Evolutionary conservation across 2,329 filamentous ascomycete genomes (phyloP), one percentile per base, ranked within the genome.

Genomic region (Aspergillus versicolor): DNA sequence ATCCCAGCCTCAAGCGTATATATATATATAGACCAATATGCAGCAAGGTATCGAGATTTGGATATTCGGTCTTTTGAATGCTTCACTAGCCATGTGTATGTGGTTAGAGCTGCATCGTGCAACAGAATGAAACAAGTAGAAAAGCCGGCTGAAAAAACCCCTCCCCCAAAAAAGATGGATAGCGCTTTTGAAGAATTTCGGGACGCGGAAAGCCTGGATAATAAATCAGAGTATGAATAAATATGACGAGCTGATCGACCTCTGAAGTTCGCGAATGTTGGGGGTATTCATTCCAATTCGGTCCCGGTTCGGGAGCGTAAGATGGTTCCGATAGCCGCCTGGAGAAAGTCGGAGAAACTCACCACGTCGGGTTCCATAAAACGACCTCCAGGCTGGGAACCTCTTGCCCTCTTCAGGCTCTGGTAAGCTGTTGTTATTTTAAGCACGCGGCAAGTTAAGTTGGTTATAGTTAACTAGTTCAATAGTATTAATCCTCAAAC

Each of bases 41-140:
- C 44, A 54, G 44, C 24, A 24, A 48, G 24, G 24, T 22, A 24
- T 24, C 13, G 52, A 24, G 37, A n/a, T 34, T 32, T 7, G n/a
- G 24, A 9, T 34, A 54, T 15, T 32, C 22, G 19, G 17, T 43
- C 37, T 42, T 48, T 48, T 44, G n/a, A 22, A 27, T 42, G 34
- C 44, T 49, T 27, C 43, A 34, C 43, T 54, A 27, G 52, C 52
- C 52, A 54, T 54, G 19, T 40, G 50, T 52, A 19, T 42, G 8
- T 37, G 34, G 48, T 48, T 54, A 54, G 22, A 49, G 45, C 34
- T 37, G 52, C 52, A 54, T 54, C 8, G 19, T 46, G 52, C 21
- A 43, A 48, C 22, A 13, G 9, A 24, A 43, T 37, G 21, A 19
- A 43, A 9, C 27, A 6, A 44, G 27, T 30, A 43, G 9, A 17